Base-by-base conservation (phyloP, 2,329 filamentous ascomycete genomes). In the Pseudofabraea citricarpa region DNA sequence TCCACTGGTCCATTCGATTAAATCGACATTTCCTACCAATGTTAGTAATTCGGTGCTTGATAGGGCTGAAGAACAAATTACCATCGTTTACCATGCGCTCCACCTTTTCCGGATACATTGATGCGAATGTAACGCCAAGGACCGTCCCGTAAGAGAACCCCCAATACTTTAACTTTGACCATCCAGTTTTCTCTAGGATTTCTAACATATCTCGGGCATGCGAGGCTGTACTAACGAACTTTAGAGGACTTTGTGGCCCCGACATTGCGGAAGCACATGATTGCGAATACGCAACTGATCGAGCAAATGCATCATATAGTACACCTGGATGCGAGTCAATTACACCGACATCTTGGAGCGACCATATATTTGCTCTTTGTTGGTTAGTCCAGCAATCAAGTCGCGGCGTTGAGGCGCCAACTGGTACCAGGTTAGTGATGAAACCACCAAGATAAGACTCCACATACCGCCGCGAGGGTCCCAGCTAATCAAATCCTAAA, bases 91-190 rank as follows among this genome's bases (percentile, higher is more conserved):
- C 58, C 41, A 74, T 55, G 12, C 69, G 63, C 0, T 63, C 68
- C 7, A 74, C 56, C 18, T 57, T 57, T 1, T 61, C 60, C 0
- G 69, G 69, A 43, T 63, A 70, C 56, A 71, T 60, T 4, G 63
- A 62, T 7, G 69, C 68, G 46, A 72, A 71, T 0, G 63, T 68
- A n/a, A 63, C 65, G 2, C 68, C 69, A 4, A 72, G 56, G 6
- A 66, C 57, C 0, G 66, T 70, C 5, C 69, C 69, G 45, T 77
- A 77, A 5, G 70, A 74, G 41, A 75, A 67, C 0, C 74, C 72
- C 60, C 71, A 68, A 49, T 74, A 77, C 51, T 70, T 68, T 22
- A 75, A 49, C 47, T 57, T 60, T 33, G 51, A 50, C 43, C 47
- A 45, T 42, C 45, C 54, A 36, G 44, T 58, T 48, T 51, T 56